Evolutionary conservation across 129 eudicot genomes (phyloP), one percentile per base, ranked within the genome.

Genomic region (Erigeron canadensis): DNA sequence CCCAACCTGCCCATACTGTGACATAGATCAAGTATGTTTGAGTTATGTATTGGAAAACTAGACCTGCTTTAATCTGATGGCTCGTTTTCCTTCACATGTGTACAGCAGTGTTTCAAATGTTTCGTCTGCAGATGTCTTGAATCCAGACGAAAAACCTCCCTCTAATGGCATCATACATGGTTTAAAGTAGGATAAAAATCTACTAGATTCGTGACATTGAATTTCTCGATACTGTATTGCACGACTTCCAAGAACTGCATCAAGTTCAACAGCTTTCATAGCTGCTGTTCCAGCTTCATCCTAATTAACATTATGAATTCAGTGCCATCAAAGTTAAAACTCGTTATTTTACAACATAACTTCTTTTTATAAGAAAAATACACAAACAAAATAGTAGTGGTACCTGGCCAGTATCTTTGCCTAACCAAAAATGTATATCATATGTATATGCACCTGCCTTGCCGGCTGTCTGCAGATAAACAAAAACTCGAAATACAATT

Each of bases 401-500:
- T 82, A 90, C 99, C 94, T 94, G 94, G 82, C 94, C 90, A 60
- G 96, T 86, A 83, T 94, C 99, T 80, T 87, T 94, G 65, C 97
- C 97, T 17, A 86, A 89, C 97, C 97, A 91, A 74, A 80, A 88
- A 80, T 91, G 96, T 84, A 88, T 84, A 78, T 88, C 88, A 75
- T 75, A 79, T 38, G 76, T 73, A 81, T 86, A 86, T 22, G 96
- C 87, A 68, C 99, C 96, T 63, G 96, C 88, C 73, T 81, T 90
- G 16, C 98, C 98, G 65, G 80, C 78, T 55, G 98, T 94, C 98
- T 94, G 79, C 83, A 79, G 58, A 70, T 37, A 55, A 15, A 71
- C 51, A 60, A 40, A 70, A 17, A 22, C 13, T 73, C 39, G 6
- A 77, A 68, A 57, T 51, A 63, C n/a, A 16, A 45, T 23, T 8